Conservation (phyloP, 495 filamentous ascomycete genomes). For the Cladorrhinum samala region DNA sequence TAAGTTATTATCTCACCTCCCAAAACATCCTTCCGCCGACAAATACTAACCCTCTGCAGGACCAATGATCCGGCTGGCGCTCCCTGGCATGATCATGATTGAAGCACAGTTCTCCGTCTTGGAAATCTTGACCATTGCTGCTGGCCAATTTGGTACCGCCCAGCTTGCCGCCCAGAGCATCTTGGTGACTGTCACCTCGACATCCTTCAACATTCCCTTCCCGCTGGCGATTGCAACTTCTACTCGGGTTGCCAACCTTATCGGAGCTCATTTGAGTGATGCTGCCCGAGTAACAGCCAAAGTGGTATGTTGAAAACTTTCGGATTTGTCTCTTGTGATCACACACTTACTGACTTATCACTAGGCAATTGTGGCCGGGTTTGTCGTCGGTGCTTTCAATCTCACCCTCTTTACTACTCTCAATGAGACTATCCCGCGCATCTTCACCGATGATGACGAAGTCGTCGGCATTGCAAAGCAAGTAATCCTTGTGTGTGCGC, state of each 20-base stretch:
- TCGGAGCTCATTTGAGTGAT: slow-evolving; percentile 55
- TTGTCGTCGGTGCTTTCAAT: slow-evolving; percentile 62
- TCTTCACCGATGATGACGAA: slow-evolving; percentile 69
- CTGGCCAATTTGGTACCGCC: slow-evolving; percentile 59
- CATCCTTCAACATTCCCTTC: slow-evolving; percentile 51
- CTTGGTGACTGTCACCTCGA: slow-evolving; percentile 39
- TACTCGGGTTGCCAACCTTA: slow-evolving; percentile 51
- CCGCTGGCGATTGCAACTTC: slow-evolving; percentile 49
- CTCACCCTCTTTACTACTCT: slow-evolving; percentile 47
- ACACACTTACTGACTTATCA: background rate
- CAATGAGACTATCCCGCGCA: slow-evolving; percentile 53
- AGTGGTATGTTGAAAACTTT: slow-evolving; percentile 41
- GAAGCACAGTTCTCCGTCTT: slow-evolving; percentile 76
- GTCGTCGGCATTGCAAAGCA: slow-evolving; percentile 61
- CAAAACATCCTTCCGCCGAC: background rate
- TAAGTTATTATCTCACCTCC: slow-evolving; percentile 9
- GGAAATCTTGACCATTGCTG: slow-evolving; percentile 62
- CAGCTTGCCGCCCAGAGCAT: slow-evolving; percentile 53
- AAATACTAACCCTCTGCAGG: slow-evolving; percentile 3
- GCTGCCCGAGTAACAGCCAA: slow-evolving; percentile 58
- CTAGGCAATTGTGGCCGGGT: slow-evolving; percentile 19
- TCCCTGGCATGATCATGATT: slow-evolving; percentile 79
- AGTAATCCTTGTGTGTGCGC: slow-evolving; percentile 66
- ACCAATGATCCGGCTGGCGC: slow-evolving; percentile 73
- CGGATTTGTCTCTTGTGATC: background rate